These are phyloP conservation scores for Silene latifolia DNA, from an alignment of 148 eudicot genomes.

Conservation along the genomic window DNA sequence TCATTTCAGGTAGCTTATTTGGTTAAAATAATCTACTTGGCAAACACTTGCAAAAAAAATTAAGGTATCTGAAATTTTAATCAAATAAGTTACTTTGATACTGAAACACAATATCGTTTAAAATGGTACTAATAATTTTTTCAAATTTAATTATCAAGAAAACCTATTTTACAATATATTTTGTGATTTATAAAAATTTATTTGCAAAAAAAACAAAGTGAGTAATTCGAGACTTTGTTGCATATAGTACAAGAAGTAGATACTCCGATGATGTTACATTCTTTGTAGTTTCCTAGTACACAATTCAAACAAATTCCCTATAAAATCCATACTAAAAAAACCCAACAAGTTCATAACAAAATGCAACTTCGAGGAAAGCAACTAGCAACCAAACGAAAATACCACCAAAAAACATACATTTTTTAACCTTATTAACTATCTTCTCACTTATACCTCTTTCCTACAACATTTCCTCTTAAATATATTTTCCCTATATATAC, in stretches of 20 bases:
- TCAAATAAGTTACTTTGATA: too few species aligned
- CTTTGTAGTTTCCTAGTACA: conserved; percentile 17
- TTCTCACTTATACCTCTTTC: conserved; percentile 15
- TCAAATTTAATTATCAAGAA: too few species aligned
- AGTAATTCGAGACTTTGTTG: too few species aligned
- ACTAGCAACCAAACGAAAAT: conserved; percentile 23
- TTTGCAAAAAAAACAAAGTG: too few species aligned
- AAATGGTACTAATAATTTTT: too few species aligned
- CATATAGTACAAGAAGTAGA: background rate
- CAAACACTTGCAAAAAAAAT: too few species aligned
- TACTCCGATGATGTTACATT: conserved; percentile 11
- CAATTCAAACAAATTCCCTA: conserved; percentile 7
- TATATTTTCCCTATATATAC: conserved; percentile 1
- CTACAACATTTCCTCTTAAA: conserved; percentile 10
- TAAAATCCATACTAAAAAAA: background rate
- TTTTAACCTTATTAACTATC: conserved; percentile 12
- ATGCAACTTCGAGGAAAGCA: conserved; percentile 34
- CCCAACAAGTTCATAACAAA: background rate
- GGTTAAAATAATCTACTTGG: too few species aligned
- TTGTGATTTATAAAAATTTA: too few species aligned
- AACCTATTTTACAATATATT: too few species aligned
- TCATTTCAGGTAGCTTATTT: too few species aligned
- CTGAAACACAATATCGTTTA: too few species aligned
- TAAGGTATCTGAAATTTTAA: too few species aligned
- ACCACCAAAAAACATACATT: conserved; percentile 16